These are phyloP conservation scores for Exsudoporus frostii DNA, from an alignment of 768 basidiomycete genomes.

Conservation along the genomic window DNA sequence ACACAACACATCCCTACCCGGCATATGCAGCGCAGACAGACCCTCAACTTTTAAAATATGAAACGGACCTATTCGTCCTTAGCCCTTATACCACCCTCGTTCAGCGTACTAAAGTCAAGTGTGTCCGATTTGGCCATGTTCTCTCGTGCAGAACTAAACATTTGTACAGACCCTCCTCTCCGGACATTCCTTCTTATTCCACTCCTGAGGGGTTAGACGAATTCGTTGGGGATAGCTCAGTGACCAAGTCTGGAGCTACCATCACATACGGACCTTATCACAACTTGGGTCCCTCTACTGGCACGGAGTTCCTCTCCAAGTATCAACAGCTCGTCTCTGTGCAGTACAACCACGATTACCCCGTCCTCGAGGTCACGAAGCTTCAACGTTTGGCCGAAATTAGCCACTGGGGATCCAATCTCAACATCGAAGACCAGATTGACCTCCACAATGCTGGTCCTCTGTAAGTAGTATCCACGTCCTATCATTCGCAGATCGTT, in stretches of 20 bases:
- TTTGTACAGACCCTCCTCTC: constrained; percentile 57
- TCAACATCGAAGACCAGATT: constrained; percentile 91
- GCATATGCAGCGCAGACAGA: constrained; percentile 69
- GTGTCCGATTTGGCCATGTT: constrained; percentile 24
- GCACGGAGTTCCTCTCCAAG: constrained; percentile 49
- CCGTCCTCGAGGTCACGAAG: constrained; percentile 71
- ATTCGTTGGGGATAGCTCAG: constrained; percentile 58
- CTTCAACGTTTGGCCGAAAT: constrained; percentile 82
- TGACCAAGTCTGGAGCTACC: constrained; percentile 72
- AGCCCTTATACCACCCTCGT: constrained; percentile 80
- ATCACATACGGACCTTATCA: constrained; percentile 89
- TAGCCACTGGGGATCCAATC: constrained; percentile 94
- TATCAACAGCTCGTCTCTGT: constrained; percentile 66
- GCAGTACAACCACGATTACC: constrained; percentile 81
- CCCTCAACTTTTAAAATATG: constrained; percentile 76
- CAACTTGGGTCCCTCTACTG: constrained; percentile 64
- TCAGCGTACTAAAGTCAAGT: constrained; percentile 89
- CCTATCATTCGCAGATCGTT: background rate
- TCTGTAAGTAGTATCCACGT: constrained; percentile 49
- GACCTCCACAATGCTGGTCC: constrained; percentile 88
- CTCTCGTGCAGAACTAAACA: constrained; percentile 1
- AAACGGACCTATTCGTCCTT: constrained; percentile 72
- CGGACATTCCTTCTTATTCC: constrained; percentile 69
- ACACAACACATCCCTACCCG: constrained; percentile 77
- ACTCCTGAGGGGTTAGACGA: constrained; percentile 57